Base-by-base conservation (phyloP, 495 filamentous ascomycete genomes). In the Monascus purpureus region DNA sequence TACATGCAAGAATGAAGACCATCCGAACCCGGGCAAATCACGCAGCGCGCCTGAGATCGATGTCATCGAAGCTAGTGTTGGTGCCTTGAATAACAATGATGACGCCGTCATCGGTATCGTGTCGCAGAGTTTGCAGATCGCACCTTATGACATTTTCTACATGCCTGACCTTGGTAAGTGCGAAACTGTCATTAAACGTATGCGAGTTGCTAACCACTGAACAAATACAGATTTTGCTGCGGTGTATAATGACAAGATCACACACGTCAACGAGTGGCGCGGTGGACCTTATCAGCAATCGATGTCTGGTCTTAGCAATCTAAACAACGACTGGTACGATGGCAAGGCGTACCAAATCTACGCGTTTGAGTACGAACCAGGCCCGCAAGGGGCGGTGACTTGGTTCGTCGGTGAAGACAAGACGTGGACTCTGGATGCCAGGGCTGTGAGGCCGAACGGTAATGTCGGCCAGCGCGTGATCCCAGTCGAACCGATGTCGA, bases 31-130 rank as follows among this genome's bases (percentile, higher is more conserved):
- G 15, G 80, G 80, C n/a, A 73, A 56, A 29, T 75, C 80, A 23
- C 68, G 80, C 7, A 73, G 74, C 29, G 74, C 80, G 1, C 80
- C 80, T 0, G 80, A 86, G 58, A 79, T 86, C 31, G 80, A 85
- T 61, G 75, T 73, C n/a, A n/a, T n/a, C n/a, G n/a, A n/a, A n/a
- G n/a, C n/a, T n/a, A n/a, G n/a, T n/a, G n/a, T n/a, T n/a, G n/a
- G n/a, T n/a, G n/a, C n/a, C n/a, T n/a, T n/a, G n/a, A n/a, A n/a
- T n/a, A n/a, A n/a, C n/a, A n/a, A 56, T 11, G 43, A 47, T 9
- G 50, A 54, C 6, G 49, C 55, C 1, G 61, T 52, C 15, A 57
- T 75, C 30, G 79, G 80, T 15, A 57, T 59, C 9, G 78, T 71
- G 1, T 83, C 80, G 8, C 81, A 87, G 41, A 79, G 72, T 59